Evolutionary conservation across 176 grass and related monocot genomes (phyloP).

Genomic region (Echinochloa phyllopogon): DNA sequence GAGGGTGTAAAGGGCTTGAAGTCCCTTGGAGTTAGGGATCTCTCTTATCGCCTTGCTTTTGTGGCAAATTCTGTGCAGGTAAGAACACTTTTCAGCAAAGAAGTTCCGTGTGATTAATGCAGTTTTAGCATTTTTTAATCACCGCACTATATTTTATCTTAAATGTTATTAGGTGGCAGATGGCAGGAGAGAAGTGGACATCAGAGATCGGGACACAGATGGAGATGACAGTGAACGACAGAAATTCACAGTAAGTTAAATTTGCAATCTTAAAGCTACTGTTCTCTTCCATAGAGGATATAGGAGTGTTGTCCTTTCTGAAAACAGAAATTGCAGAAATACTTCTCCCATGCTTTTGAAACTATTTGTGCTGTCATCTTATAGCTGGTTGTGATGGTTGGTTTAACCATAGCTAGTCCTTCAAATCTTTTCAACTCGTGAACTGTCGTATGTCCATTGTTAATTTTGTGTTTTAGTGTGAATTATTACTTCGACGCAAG

Average conservation of each 20-base stretch:
- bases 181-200: slow-evolving; percentile 82
- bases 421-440: not conserved
- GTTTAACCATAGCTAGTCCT: slow-evolving; percentile 2
- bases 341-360: not conserved
- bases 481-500: not conserved
- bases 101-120: not conserved
- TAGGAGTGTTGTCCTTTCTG: not conserved
- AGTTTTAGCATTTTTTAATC: not conserved
- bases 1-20: slow-evolving; percentile 94
- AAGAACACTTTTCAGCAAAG: slow-evolving; percentile 32
- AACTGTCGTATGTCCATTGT: not conserved
- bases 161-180: slow-evolving; percentile 68
- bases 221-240: slow-evolving; percentile 77
- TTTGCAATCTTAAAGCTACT: not conserved
- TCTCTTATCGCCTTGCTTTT: slow-evolving; percentile 95
- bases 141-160: slow-evolving; percentile 16
- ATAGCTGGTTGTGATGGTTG: not conserved
- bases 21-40: slow-evolving; percentile 85
- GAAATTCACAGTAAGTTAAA: slow-evolving; percentile 80
- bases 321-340: slow-evolving; percentile 3
- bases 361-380: slow-evolving; percentile 8
- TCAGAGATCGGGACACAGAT: slow-evolving; percentile 73
- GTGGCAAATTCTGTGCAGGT: slow-evolving; percentile 96
- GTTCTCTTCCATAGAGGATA: not conserved
- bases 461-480: not conserved